These are phyloP conservation scores for Umbelopsis sp. DNA, from an alignment of 192 early-diverging fungal species.

Conservation along the genomic window DNA sequence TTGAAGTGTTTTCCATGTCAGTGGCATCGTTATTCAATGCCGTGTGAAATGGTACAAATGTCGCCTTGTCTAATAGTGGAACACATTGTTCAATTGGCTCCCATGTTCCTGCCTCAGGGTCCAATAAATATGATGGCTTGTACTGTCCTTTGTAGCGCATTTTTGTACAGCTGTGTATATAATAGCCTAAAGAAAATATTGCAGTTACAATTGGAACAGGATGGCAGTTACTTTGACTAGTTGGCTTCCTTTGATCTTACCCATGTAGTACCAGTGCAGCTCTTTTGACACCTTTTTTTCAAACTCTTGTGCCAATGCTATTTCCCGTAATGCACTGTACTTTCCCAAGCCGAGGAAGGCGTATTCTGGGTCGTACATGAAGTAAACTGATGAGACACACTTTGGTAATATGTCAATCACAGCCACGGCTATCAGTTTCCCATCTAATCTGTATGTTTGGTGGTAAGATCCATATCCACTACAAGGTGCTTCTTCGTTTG, in stretches of 20 bases:
- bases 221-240: not conserved
- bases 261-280: constrained; percentile 90
- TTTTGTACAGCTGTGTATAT: constrained; percentile 87
- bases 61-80: constrained; percentile 51
- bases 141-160: constrained; percentile 96
- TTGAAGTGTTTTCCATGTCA: not conserved
- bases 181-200: constrained; percentile 66
- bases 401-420: constrained; percentile 89
- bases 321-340: constrained; percentile 84
- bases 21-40: constrained; percentile 20
- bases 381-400: constrained; percentile 93
- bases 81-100: constrained; percentile 50
- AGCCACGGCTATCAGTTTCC: constrained; percentile 81
- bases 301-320: constrained; percentile 61
- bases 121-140: constrained; percentile 80
- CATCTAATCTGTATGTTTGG: constrained; percentile 89
- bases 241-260: constrained; percentile 39
- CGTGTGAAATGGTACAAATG: constrained; percentile 50
- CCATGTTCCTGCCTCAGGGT: constrained; percentile 64
- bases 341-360: constrained; percentile 78
- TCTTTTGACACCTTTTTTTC: constrained; percentile 38
- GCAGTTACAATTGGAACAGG: not conserved
- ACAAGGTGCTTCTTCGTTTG: not conserved
- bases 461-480: constrained; percentile 80
- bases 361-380: constrained; percentile 93